phyloP scores from a whole-genome alignment of 345 rosid species.

The Psidium guajava region DNA sequence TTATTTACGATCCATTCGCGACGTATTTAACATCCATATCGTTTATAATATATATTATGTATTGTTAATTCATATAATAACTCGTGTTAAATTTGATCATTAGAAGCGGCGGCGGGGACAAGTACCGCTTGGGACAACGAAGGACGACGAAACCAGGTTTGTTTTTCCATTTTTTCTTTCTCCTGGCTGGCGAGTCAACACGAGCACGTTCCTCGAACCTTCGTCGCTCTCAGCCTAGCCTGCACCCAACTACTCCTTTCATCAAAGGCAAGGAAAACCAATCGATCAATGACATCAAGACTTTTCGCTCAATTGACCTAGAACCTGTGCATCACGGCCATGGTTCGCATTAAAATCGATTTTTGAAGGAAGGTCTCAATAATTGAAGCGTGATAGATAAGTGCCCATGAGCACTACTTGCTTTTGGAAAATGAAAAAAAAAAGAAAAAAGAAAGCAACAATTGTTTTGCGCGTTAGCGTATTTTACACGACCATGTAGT shows the following conservation, averaged over 20 bases:
- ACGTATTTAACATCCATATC: no score
- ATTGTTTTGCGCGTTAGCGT: not conserved
- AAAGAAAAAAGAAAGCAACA: not conserved
- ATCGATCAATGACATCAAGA: not conserved
- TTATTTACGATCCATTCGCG: no score
- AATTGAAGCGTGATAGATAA: not conserved
- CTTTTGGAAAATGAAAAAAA: not conserved
- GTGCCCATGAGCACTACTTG: not conserved
- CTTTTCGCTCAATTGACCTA: not conserved
- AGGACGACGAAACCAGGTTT: not conserved
- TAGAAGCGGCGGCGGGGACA: not conserved
- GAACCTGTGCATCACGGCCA: not conserved
- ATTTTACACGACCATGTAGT: not conserved
- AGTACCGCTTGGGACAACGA: not conserved
- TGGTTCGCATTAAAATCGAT: not conserved
- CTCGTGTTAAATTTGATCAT: not conserved
- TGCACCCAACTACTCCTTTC: no score
- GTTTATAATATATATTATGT: no score
- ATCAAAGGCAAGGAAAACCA: not conserved
- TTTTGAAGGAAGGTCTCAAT: not conserved
- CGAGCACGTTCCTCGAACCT: conserved; percentile 14
- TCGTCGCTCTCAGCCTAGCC: not conserved
- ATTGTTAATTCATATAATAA: no score
- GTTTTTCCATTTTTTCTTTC: no score
- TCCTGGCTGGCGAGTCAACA: not conserved